Conservation (phyloP, 2,329 filamentous ascomycete species). For the Epichloe typhina region DNA sequence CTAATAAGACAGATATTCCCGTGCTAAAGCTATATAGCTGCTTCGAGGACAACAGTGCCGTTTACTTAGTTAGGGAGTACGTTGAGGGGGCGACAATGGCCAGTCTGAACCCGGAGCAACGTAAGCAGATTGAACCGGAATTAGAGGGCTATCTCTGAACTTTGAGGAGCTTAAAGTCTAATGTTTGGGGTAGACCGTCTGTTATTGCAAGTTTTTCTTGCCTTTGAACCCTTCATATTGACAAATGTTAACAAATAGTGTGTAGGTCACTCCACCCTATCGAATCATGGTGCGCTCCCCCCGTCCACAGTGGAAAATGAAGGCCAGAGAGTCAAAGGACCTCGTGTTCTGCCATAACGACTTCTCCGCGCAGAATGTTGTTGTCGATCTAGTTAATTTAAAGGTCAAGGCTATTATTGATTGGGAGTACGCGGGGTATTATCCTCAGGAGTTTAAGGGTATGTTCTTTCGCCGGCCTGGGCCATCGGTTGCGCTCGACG, state of each 20-base stretch:
- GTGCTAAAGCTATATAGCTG: conserved; percentile 9
- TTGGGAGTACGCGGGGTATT: too few relatives aligned
- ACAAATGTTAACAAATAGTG: neutral
- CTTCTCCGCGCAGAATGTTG: too few relatives aligned
- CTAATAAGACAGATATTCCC: conserved; percentile 9
- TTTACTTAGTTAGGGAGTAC: conserved; percentile 4
- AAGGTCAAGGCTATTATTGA: too few relatives aligned
- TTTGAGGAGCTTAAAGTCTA: conserved; percentile 6
- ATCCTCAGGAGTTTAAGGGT: too few relatives aligned
- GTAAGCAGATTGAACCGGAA: conserved; percentile 7
- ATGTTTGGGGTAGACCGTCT: conserved; percentile 9
- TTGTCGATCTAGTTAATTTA: too few relatives aligned
- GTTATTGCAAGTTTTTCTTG: conserved; percentile 4
- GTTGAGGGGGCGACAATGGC: conserved; percentile 5
- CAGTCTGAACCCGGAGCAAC: neutral
- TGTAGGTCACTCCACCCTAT: conserved; percentile 9
- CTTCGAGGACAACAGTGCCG: conserved; percentile 6
- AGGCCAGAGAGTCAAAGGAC: conserved; percentile 6
- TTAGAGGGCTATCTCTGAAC: conserved; percentile 6
- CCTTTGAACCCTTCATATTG: too few relatives aligned
- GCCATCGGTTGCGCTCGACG: conserved; percentile 13
- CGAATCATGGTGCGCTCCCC: conserved; percentile 4
- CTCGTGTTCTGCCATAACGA: neutral
- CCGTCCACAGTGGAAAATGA: conserved; percentile 7
- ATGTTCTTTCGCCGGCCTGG: conserved; percentile 7